These are phyloP conservation scores for Pythium insidiosum DNA, from an alignment of 352 stramenopile species.

Conservation along the genomic window DNA sequence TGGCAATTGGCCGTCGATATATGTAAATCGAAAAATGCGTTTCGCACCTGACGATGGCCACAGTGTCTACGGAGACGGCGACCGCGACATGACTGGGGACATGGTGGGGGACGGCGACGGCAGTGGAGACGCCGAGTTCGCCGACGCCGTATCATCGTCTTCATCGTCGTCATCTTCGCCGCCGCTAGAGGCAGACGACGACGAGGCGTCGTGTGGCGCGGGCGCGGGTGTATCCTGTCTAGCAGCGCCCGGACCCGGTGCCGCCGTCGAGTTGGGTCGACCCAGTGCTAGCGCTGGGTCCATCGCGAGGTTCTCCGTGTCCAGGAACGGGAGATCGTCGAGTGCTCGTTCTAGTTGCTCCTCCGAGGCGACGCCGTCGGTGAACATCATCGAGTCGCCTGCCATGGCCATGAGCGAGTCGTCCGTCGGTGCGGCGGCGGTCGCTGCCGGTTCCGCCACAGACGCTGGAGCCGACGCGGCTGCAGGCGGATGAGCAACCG, in stretches of 20 bases:
- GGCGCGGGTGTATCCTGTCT: conserved; percentile 3
- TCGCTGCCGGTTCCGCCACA: conserved; percentile 2
- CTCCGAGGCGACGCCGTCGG: conserved; percentile 35
- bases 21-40: background rate
- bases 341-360: conserved; percentile 66
- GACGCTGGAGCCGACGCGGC: background rate
- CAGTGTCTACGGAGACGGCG: conserved; percentile 31
- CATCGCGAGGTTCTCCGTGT: conserved; percentile 50
- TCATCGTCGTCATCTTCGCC: conserved; percentile 26
- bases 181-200: conserved; percentile 10
- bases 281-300: conserved; percentile 11
- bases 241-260: conserved; percentile 3
- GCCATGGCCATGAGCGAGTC: conserved; percentile 18
- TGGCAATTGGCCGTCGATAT: background rate
- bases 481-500: too few relatives aligned
- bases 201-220: conserved; percentile 7
- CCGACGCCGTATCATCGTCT: conserved; percentile 47
- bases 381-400: conserved; percentile 15
- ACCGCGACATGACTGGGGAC: conserved; percentile 53
- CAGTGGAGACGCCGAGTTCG: conserved; percentile 26
- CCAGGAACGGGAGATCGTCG: conserved; percentile 65
- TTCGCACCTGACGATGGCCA: background rate
- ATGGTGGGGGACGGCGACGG: conserved; percentile 39
- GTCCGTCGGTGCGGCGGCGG: conserved; percentile 5
- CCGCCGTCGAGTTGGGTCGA: background rate